These are phyloP conservation scores for Irineochytrium annulatum DNA, from an alignment of 192 early-diverging fungal genomes.

Conservation along the genomic window DNA sequence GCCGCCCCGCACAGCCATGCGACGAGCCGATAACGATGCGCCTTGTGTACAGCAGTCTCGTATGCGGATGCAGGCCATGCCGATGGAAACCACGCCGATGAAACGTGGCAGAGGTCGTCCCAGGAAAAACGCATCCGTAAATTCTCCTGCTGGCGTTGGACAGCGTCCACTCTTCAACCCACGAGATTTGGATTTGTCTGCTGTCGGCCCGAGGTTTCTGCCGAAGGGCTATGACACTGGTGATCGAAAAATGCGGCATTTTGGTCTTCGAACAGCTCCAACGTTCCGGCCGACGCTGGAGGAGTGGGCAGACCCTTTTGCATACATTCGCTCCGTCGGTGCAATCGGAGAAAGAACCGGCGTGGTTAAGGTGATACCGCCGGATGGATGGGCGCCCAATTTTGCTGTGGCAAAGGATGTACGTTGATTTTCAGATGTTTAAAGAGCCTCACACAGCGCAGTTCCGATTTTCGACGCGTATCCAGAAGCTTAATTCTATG, in stretches of 20 bases:
- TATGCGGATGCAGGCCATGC: too few species aligned
- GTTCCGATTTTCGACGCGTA: constrained; percentile 85
- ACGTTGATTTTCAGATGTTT: constrained; percentile 12
- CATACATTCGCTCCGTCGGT: constrained; percentile 80
- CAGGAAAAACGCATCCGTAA: too few species aligned
- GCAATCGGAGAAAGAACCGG: constrained; percentile 73
- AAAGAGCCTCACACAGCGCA: constrained; percentile 37
- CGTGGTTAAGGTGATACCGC: constrained; percentile 91
- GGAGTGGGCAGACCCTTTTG: constrained; percentile 80
- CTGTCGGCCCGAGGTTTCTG: not conserved
- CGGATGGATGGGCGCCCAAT: constrained; percentile 73
- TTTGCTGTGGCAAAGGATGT: constrained; percentile 73
- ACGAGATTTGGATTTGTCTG: not conserved
- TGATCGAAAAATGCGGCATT: constrained; percentile 24
- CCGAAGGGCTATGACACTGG: not conserved
- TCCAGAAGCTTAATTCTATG: constrained; percentile 88
- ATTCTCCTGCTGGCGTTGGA: too few species aligned
- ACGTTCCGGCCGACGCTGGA: constrained; percentile 74
- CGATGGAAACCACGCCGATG: too few species aligned
- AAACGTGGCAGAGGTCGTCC: too few species aligned
- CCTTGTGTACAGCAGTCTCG: too few species aligned
- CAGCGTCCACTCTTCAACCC: too few species aligned
- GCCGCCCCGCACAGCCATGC: too few species aligned
- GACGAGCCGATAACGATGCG: too few species aligned
- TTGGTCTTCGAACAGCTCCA: constrained; percentile 72